Base-by-base conservation (phyloP, 352 stramenopile genomes). In the Globisporangium emineosum region DNA sequence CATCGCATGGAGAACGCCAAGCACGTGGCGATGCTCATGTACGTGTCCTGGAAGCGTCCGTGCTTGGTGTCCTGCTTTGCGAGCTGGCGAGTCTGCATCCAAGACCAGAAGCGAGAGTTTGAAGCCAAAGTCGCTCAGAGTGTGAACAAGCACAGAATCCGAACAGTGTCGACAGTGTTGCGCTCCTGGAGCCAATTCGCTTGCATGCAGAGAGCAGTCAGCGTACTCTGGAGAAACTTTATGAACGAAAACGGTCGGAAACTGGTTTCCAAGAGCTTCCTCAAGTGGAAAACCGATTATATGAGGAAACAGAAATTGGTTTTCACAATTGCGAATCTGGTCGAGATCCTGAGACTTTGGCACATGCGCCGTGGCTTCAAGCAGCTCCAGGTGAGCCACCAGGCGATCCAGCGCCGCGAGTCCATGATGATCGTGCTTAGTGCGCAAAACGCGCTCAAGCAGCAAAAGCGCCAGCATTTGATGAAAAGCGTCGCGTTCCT, bases 391-490 rank as follows among this genome's bases (percentile, higher is more conserved):
- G 23, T 32, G 21, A 65, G 74, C 33, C 64, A 69, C 0, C 65
- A 74, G 19, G 61, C 67, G 19, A 62, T 15, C 0, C 58, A 66
- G 50, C 75, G 72, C 27, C 66, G 64, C 19, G 73, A 83, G 55
- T 84, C 71, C 5, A 67, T 84, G 58, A 58, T 75, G 50, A 53
- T 71, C 15, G 69, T 70, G 12, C 52, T 81, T 49, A 73, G 64
- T 2, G 64, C 65, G 0, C 71, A 87, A 40, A 70, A 64, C 23
- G 56, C 70, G 23, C 66, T 80, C 17, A 43, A 70, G 30, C 64
- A 68, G 59, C 71, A 76, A n/a, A 75, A 70, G 30, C 62, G 79
- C 21, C 51, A 54, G n/a, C 60, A 78, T 33, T 33, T 68, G 40
- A 61, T 76, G 35, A 65, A 67, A 12, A 59, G 33, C 29, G 57